Conservation (phyloP, 495 filamentous ascomycete genomes). For the Filosporella fistucella region DNA sequence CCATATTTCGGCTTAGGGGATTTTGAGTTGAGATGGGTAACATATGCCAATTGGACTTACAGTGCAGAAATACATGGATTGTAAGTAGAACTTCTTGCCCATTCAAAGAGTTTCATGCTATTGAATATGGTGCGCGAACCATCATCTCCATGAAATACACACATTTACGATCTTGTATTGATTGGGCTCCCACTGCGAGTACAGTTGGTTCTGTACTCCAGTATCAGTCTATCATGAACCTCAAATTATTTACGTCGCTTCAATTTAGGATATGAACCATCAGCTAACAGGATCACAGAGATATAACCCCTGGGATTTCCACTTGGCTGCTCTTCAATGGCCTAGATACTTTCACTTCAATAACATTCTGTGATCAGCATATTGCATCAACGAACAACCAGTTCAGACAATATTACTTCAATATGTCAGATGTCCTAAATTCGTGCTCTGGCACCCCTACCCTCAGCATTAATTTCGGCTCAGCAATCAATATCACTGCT, state of each 20-base stretch:
- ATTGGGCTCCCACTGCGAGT: no score
- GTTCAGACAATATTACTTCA: constrained; percentile 68
- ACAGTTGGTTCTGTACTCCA: no score
- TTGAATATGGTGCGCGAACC: no score
- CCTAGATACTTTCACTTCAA: constrained; percentile 63
- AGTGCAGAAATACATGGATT: constrained; percentile 37
- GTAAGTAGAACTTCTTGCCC: constrained; percentile 22
- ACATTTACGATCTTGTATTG: no score
- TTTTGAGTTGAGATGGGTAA: constrained; percentile 60
- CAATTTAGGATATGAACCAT: no score
- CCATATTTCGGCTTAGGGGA: constrained; percentile 63
- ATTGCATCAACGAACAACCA: constrained; percentile 68
- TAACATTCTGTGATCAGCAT: constrained; percentile 53
- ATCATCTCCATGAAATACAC: no score
- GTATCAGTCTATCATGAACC: no score
- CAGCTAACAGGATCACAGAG: constrained; percentile 3
- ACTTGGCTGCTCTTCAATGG: constrained; percentile 65
- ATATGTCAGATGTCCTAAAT: constrained; percentile 48
- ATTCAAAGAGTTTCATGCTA: neutral
- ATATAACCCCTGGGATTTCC: constrained; percentile 15
- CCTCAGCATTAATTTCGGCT: constrained; percentile 52
- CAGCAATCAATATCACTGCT: constrained; percentile 44
- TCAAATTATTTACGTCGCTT: no score
- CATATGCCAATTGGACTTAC: constrained; percentile 54
- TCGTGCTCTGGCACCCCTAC: constrained; percentile 37